These are phyloP conservation scores for Lactarius sanguifluus DNA, from an alignment of 768 basidiomycete species.

Conservation along the genomic window DNA sequence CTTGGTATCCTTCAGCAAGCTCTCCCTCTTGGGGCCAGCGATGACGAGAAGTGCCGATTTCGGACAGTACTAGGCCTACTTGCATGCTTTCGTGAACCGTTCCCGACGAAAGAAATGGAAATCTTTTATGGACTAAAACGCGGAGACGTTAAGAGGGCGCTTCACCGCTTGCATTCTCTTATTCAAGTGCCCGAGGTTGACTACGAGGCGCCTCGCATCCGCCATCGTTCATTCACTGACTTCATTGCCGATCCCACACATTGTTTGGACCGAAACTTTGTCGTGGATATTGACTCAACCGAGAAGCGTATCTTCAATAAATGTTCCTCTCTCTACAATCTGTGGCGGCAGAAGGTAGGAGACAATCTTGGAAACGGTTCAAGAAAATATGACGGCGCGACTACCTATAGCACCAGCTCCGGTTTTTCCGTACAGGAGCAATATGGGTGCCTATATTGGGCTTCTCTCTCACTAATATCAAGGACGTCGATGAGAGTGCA, in stretches of 20 bases:
- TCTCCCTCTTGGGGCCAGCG: background rate
- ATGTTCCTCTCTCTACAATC: background rate
- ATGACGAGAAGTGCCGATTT: background rate
- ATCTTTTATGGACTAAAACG: background rate
- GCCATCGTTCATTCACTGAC: background rate
- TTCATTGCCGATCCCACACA: background rate
- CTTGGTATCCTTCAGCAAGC: background rate
- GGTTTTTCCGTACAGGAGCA: background rate
- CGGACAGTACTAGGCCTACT: background rate
- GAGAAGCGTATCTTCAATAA: background rate
- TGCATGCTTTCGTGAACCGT: background rate
- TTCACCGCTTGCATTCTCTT: background rate
- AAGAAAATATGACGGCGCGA: background rate
- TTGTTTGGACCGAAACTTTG: background rate
- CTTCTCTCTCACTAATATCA: background rate
- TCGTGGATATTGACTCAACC: background rate
- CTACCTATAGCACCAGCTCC: accelerated
- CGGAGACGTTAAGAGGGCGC: background rate
- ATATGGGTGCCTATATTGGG: background rate
- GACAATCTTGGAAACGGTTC: background rate
- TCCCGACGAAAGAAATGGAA: background rate
- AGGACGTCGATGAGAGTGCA: background rate
- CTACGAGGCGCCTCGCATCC: background rate
- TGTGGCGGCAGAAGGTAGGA: background rate
- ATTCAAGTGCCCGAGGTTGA: background rate